Percentiles rank a stretch among this genome's conserved stretches.
Conservation (phyloP, 345 rosid genomes). For the Salix suchowensis region DNA sequence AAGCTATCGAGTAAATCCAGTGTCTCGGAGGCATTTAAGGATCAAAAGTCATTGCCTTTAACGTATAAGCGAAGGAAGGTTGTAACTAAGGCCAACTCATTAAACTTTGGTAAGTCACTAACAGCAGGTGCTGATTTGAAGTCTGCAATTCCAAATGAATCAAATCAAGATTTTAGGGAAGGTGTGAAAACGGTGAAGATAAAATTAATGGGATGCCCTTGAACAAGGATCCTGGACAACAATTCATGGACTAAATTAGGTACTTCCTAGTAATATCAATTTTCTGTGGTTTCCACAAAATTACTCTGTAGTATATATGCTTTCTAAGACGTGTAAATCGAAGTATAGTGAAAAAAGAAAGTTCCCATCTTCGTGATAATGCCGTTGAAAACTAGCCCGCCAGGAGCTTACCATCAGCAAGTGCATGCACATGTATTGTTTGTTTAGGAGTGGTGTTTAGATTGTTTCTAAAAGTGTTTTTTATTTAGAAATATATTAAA, state of each 20-base stretch:
- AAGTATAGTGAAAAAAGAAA: conserved; percentile 23
- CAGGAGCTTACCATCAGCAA: not conserved
- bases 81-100: conserved; percentile 25
- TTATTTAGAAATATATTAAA: too few species aligned
- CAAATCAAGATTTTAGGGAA: conserved; percentile 21
- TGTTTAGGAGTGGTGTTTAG: too few species aligned
- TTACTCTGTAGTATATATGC: conserved; percentile 14
- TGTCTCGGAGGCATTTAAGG: conserved; percentile 28
- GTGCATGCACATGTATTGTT: not conserved
- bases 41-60: conserved; percentile 35
- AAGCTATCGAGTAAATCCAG: conserved; percentile 19
- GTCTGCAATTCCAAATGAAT: conserved; percentile 18
- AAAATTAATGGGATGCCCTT: conserved; percentile 17
- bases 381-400: not conserved
- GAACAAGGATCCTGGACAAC: conserved; percentile 17
- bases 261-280: conserved; percentile 10
- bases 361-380: conserved; percentile 3
- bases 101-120: conserved; percentile 20
- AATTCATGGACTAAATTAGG: conserved; percentile 13
- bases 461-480: too few species aligned
- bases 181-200: conserved; percentile 25
- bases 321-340: conserved; percentile 15
- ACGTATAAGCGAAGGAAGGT: conserved; percentile 59
- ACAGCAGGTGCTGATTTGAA: conserved; percentile 23
- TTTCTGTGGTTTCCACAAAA: conserved; percentile 9